Conservation (phyloP, 352 stramenopile species). For the Globisporangium iwayamae region DNA sequence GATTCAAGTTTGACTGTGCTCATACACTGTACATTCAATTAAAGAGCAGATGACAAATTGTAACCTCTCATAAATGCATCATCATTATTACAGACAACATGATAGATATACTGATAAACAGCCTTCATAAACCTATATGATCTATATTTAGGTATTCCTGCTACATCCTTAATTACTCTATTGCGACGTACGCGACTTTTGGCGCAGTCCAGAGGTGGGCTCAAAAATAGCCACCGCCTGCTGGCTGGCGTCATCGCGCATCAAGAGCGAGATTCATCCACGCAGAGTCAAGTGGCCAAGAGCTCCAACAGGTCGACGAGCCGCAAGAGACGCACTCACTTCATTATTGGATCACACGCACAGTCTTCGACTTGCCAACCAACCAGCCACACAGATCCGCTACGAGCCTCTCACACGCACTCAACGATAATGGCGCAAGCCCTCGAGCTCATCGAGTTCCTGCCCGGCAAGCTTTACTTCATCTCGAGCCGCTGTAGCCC, state of each 20-base stretch:
- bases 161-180: no score
- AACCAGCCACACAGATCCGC: neutral
- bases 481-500: constrained; percentile 19
- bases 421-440: constrained; percentile 8
- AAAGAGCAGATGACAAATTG: neutral
- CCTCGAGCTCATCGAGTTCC: constrained; percentile 31
- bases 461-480: constrained; percentile 32
- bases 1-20: neutral
- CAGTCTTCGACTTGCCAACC: neutral
- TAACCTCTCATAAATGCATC: neutral
- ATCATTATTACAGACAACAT: no score
- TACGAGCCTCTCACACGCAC: neutral
- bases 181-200: neutral
- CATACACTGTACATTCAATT: neutral
- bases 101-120: no score
- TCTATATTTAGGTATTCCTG: neutral
- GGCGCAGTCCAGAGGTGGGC: neutral
- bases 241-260: neutral
- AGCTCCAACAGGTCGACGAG: neutral
- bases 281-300: neutral
- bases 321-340: no score
- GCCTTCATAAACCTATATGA: neutral
- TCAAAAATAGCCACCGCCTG: neutral
- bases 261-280: neutral
- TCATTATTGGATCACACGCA: neutral